A percentile compares a stretch with the other conserved stretches of the same genome.
Evolutionary conservation across 768 basidiomycete genomes (phyloP).

Genomic region (Tricholoma sp.): DNA sequence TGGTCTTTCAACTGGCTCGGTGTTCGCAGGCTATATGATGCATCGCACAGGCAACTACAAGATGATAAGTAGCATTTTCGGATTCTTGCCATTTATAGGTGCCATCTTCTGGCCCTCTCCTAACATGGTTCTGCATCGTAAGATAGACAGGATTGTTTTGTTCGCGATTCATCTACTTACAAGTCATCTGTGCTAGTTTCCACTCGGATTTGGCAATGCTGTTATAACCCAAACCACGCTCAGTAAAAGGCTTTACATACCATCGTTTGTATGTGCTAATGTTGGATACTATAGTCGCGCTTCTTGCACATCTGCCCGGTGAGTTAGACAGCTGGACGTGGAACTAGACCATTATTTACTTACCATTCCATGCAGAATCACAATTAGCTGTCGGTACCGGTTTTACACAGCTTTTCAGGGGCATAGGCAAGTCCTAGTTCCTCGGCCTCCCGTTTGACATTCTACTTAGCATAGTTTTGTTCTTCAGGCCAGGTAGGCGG

Average conservation of each 20-base stretch:
- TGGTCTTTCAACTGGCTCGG: conserved; percentile 45
- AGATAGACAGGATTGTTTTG: not conserved
- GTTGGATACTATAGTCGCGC: conserved; percentile 36
- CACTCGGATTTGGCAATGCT: conserved; percentile 61
- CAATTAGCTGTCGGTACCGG: conserved; percentile 56
- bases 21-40: conserved; percentile 53
- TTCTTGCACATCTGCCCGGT: conserved; percentile 50
- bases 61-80: conserved; percentile 41
- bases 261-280: not conserved
- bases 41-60: conserved; percentile 49
- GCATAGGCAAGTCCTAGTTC: conserved; percentile 34
- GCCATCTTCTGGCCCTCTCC: conserved; percentile 25
- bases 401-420: conserved; percentile 56
- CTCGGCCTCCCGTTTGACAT: not conserved
- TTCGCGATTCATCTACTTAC: conserved; percentile 5
- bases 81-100: conserved; percentile 43
- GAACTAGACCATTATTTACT: no score
- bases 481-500: conserved; percentile 52
- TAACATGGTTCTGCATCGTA: conserved; percentile 46
- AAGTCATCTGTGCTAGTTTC: conserved; percentile 35
- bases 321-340: conserved; percentile 12
- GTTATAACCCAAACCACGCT: conserved; percentile 58
- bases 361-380: no score
- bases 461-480: not conserved
- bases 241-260: conserved; percentile 28